Evolutionary conservation across 768 basidiomycete genomes (phyloP).

Genomic region (Lentinula edodes): DNA sequence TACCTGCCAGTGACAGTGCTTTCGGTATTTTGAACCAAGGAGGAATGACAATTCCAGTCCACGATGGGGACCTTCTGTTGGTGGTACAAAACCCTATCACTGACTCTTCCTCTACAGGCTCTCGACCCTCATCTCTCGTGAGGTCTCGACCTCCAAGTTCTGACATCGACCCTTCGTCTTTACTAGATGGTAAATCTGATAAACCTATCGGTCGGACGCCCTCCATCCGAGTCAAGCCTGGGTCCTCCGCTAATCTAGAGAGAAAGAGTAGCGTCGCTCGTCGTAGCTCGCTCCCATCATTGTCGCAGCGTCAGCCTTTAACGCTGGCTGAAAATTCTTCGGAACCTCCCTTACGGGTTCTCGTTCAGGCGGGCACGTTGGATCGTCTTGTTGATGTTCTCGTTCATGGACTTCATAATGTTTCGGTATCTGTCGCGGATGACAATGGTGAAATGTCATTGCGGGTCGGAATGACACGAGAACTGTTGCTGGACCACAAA

Average conservation of each 20-base stretch:
- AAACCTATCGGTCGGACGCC: slow-evolving; percentile 54
- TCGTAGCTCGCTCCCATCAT: slow-evolving; percentile 73
- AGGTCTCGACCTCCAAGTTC: slow-evolving; percentile 67
- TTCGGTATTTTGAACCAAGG: slow-evolving; percentile 42
- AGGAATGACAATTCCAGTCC: slow-evolving; percentile 68
- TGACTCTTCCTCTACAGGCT: slow-evolving; percentile 35
- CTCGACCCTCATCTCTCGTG: slow-evolving; percentile 53
- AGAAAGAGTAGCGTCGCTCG: slow-evolving; percentile 74
- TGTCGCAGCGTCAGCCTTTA: slow-evolving; percentile 57
- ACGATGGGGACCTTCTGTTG: slow-evolving; percentile 69
- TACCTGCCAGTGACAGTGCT: slow-evolving; percentile 15
- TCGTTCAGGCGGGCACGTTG: slow-evolving; percentile 75
- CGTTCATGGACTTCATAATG: slow-evolving; percentile 69
- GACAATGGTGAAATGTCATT: slow-evolving; percentile 85
- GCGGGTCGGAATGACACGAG: slow-evolving; percentile 66
- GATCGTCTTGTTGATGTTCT: slow-evolving; percentile 70
- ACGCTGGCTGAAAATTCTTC: slow-evolving; percentile 58
- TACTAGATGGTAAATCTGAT: slow-evolving; percentile 3
- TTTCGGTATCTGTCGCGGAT: slow-evolving; percentile 77
- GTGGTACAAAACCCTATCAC: slow-evolving; percentile 52
- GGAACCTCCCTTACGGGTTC: slow-evolving; percentile 67
- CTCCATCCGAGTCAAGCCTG: slow-evolving; percentile 74
- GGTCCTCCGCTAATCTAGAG: slow-evolving; percentile 61
- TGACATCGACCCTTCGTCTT: not conserved
- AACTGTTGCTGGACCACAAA: slow-evolving; percentile 62